Conservation (phyloP, 768 basidiomycete species). For the Amanita inopinata region DNA sequence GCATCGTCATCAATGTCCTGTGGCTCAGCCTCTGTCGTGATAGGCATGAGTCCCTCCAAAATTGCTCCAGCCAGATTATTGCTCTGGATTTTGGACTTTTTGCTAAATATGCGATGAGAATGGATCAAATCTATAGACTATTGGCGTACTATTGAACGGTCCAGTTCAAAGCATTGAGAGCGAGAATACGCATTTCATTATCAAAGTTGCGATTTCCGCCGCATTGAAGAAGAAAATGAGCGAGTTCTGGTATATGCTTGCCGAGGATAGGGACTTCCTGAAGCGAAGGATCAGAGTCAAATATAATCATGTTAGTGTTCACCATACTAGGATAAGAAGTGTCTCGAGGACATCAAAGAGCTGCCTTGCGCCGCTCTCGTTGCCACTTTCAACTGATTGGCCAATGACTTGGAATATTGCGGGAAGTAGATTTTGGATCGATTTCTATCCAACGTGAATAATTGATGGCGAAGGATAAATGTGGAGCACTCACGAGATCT, state of each 20-base stretch:
- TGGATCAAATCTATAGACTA: background rate
- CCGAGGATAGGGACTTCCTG: slow-evolving; percentile 92
- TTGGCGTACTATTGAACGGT: slow-evolving; percentile 82
- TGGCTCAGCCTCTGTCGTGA: slow-evolving; percentile 88
- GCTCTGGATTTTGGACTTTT: slow-evolving; percentile 91
- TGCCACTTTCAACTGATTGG: slow-evolving; percentile 66
- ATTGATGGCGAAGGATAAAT: slow-evolving; percentile 1
- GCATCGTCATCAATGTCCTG: slow-evolving; percentile 91
- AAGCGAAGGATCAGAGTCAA: slow-evolving; percentile 7
- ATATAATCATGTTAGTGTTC: background rate
- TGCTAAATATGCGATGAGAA: slow-evolving; percentile 39
- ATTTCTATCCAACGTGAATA: slow-evolving; percentile 38
- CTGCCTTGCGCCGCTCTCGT: slow-evolving; percentile 78
- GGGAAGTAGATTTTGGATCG: slow-evolving; percentile 82
- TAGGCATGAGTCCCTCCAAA: slow-evolving; percentile 86
- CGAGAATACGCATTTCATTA: slow-evolving; percentile 75
- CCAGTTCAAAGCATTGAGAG: slow-evolving; percentile 92
- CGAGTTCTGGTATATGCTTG: slow-evolving; percentile 79
- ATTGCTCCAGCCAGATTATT: slow-evolving; percentile 78
- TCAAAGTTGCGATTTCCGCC: slow-evolving; percentile 74
- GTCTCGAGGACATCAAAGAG: slow-evolving; percentile 96
- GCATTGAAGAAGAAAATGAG: slow-evolving; percentile 77
- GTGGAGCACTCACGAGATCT: slow-evolving; percentile 53
- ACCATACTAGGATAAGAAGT: slow-evolving; percentile 76
- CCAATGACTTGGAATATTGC: slow-evolving; percentile 84